Conservation (phyloP, 139 green algal species). For the Ostreobium quekettii region DNA sequence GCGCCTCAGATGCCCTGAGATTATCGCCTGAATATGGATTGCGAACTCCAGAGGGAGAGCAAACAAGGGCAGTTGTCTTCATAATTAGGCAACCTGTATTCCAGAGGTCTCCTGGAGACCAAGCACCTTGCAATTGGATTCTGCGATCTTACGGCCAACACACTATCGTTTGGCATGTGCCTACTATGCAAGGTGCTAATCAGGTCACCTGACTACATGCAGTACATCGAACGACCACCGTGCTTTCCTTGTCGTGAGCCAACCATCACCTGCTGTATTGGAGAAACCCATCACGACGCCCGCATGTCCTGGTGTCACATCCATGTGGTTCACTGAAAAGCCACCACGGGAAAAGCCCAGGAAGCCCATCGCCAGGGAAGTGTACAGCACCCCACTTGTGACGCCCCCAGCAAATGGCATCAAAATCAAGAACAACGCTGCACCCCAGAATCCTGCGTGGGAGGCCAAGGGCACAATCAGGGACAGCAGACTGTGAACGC, state of each 20-base stretch:
- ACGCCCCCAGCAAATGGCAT: slow-evolving; percentile 14
- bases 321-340: slow-evolving; percentile 95
- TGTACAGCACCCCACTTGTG: slow-evolving; percentile 29
- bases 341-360: slow-evolving; percentile 77
- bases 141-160: neutral
- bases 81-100: neutral
- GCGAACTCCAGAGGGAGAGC: too few relatives aligned
- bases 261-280: slow-evolving; percentile 62
- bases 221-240: slow-evolving; percentile 11
- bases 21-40: too few relatives aligned
- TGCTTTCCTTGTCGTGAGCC: neutral
- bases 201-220: neutral
- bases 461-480: neutral
- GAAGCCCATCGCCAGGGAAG: slow-evolving; percentile 40
- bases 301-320: slow-evolving; percentile 91
- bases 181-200: neutral
- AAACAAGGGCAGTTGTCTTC: too few relatives aligned
- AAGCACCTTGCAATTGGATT: slow-evolving; percentile 5
- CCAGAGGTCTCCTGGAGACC: neutral
- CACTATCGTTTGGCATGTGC: neutral
- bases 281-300: slow-evolving; percentile 91
- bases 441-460: neutral
- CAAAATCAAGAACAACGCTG: slow-evolving; percentile 3
- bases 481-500: too few relatives aligned
- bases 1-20: too few relatives aligned